Evolutionary conservation across 1,284 basidiomycete species (phyloP), one percentile per base, ranked within the genome.

Genomic region (Fomitopsis pinicola): DNA sequence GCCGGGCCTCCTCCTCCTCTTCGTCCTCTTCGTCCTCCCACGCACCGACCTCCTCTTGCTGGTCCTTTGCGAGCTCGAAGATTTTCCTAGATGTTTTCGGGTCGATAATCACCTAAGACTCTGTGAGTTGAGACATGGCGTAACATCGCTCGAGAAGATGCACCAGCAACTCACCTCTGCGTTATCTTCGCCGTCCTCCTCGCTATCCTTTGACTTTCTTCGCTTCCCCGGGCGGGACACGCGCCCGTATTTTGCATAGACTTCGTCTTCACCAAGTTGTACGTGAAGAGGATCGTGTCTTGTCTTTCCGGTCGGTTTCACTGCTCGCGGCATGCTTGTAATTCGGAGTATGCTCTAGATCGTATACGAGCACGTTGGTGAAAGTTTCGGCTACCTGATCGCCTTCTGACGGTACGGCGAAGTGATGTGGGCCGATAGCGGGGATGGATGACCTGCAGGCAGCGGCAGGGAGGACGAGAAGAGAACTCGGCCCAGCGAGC

Each of bases 281-380:
- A 89, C 80, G 68, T 90, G 86, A n/a, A 97, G 83, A 26, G 94
- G 93, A 69, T 94, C 92, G 74, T 94, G 94, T 68, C 93, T 80
- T 22, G 80, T 72, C 66, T 88, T 91, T 58, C 76, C 76, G 17
- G 76, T 64, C 5, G 80, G 64, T 72, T 83, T 87, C 63, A 77
- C 72, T 7, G 79, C 75, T 64, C 87, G 82, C 64, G 90, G 90
- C 89, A 92, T 92, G 64, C 58, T 42, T 68, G 42, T 57, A 48
- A 58, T 22, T 22, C 22, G 28, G 12, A 36, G n/a, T 5, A 35
- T 50, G 33, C n/a, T 28, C 28, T 46, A 14, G 52, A 44, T 17
- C 30, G 53, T 30, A 12, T 26, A 35, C 10, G 50, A 36, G 46
- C 52, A 52, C 30, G 52, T 55, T 36, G 38, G 42, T n/a, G 59